Evolutionary conservation across 2,329 filamentous ascomycete genomes (phyloP).

Genomic region (Cyanodermella asteris): DNA sequence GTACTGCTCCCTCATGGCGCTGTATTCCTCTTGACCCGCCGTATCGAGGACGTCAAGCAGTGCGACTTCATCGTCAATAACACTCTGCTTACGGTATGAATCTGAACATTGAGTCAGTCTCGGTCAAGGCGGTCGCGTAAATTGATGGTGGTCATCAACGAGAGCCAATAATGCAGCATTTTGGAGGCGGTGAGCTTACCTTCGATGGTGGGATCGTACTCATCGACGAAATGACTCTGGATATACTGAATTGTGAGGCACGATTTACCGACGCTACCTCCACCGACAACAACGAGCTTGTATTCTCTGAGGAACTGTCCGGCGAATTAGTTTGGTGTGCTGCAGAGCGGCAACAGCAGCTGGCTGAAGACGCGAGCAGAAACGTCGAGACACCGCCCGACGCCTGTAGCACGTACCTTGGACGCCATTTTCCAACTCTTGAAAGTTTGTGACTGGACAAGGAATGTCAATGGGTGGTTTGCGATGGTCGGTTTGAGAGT

Average conservation of each 20-base stretch:
- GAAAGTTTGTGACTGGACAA: no score
- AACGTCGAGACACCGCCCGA: no score
- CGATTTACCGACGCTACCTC: constrained; percentile 96
- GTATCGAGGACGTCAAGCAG: constrained; percentile 96
- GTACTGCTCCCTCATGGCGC: constrained; percentile 98
- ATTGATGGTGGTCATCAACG: constrained; percentile 15
- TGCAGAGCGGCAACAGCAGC: no score
- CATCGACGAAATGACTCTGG: constrained; percentile 93
- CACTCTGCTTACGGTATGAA: constrained; percentile 98
- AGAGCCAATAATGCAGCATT: background rate
- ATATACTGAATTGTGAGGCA: constrained; percentile 96
- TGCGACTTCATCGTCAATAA: constrained; percentile 94
- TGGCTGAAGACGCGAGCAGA: no score
- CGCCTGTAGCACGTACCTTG: no score
- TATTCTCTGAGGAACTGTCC: constrained; percentile 76
- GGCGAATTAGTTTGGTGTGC: no score
- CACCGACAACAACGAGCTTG: constrained; percentile 90
- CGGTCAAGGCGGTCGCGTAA: constrained; percentile 1
- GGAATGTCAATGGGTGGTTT: no score
- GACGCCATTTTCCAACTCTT: no score
- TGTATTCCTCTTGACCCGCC: constrained; percentile 96
- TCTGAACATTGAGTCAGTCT: constrained; percentile 35
- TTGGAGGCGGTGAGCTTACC: no score
- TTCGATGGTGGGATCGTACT: constrained; percentile 99
- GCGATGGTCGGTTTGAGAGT: no score